Evolutionary conservation across 2,329 filamentous ascomycete genomes (phyloP), one percentile per base, ranked within the genome.

Genomic region (Aspergillus fischeri): DNA sequence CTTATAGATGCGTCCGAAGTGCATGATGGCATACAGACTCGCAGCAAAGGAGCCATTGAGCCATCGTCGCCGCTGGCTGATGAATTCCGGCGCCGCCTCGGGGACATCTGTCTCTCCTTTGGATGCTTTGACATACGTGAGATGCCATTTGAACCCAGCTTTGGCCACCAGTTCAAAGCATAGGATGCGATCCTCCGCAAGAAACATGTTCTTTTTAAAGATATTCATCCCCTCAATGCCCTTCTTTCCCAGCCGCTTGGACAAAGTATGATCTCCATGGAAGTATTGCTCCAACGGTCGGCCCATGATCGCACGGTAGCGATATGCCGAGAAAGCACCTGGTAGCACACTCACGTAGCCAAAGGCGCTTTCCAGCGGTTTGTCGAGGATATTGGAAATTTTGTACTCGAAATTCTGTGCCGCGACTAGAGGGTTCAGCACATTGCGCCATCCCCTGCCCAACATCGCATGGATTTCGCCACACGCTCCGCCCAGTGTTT

Each of bases 141-240:
- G 77, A 83, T 99, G 94, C 94, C 94, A 99, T 78, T 99, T 99
- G 65, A 93, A 95, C 63, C 94, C 94, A 54, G 94, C 93, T 80
- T 99, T 99, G 72, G 94, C 94, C 64, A 99, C 94, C 73, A 99
- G 81, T 76, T 99, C 94, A 83, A 97, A 99, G 82, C 94, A 99
- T 52, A 99, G 85, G 81, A 99, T 99, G 86, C 94, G 92, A 88
- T 99, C 94, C 80, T 99, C 94, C 77, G 94, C 94, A 86, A 99
- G 93, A 84, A 97, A 99, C 94, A 99, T 99, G 86, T 99, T 99
- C 87, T 97, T 97, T 83, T 97, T 97, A 90, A 99, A 99, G 75
- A 99, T 97, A 80, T 97, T 97, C 94, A 97, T 97, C 68, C 93
- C 94, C 73, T 99, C 94, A 67, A 99, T 97, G 85, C 94, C 94